Conservation (phyloP, 768 basidiomycete species). For the Myochromella boudieri region DNA sequence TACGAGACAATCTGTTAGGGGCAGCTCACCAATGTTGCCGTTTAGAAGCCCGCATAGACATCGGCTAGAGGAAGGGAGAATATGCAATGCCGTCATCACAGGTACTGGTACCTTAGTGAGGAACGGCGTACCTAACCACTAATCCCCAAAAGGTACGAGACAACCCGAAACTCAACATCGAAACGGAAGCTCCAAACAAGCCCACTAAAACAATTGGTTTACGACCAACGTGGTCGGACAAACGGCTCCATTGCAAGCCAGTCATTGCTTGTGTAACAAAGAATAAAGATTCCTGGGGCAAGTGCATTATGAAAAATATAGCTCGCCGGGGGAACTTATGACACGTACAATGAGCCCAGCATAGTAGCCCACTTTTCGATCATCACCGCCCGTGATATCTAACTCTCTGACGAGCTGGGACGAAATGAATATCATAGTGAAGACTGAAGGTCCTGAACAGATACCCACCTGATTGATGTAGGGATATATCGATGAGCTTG, state of each 20-base stretch:
- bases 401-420: conserved; percentile 62
- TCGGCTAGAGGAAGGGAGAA: conserved; percentile 38
- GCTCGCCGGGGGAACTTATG: not conserved
- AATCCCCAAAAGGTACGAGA: conserved; percentile 67
- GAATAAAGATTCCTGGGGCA: conserved; percentile 67
- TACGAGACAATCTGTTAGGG: not conserved
- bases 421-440: conserved; percentile 30
- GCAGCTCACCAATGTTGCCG: conserved; percentile 58
- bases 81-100: not conserved
- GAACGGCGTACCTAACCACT: conserved; percentile 42
- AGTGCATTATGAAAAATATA: conserved; percentile 8
- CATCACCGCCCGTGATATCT: conserved; percentile 71
- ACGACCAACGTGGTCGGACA: conserved; percentile 72
- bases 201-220: conserved; percentile 74
- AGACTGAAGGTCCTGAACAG: not conserved
- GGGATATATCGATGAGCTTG: conserved; percentile 72
- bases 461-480: conserved; percentile 65
- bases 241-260: conserved; percentile 72
- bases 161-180: conserved; percentile 75
- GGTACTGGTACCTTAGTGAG: not conserved
- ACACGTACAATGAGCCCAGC: conserved; percentile 66
- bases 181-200: conserved; percentile 60
- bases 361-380: conserved; percentile 74
- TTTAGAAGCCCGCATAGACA: conserved; percentile 69
- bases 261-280: conserved; percentile 72